These are phyloP conservation scores for Monascus purpureus DNA, from an alignment of 495 filamentous ascomycete genomes.

Conservation along the genomic window DNA sequence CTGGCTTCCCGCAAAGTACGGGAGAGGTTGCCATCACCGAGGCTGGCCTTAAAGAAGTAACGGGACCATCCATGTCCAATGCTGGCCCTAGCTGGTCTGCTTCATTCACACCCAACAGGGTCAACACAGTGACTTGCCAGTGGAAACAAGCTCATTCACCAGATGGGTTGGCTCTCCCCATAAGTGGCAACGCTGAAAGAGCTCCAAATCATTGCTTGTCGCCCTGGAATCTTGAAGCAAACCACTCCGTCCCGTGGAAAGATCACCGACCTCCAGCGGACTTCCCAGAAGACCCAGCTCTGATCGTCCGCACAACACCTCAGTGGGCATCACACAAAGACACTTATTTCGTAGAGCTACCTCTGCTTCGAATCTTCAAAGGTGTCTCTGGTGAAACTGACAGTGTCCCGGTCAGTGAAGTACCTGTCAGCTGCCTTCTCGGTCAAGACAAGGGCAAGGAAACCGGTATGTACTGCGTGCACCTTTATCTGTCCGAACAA, in stretches of 20 bases:
- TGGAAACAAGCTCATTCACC: not conserved
- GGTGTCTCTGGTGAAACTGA: too few relatives aligned
- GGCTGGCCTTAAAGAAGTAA: not conserved
- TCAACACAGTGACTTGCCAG: not conserved
- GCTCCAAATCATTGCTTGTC: not conserved
- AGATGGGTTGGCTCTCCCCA: not conserved
- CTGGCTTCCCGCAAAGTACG: too few relatives aligned
- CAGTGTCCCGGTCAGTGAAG: too few relatives aligned
- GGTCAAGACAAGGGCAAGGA: too few relatives aligned
- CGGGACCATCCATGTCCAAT: not conserved
- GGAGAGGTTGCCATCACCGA: too few relatives aligned
- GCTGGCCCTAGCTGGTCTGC: not conserved
- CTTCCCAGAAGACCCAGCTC: not conserved
- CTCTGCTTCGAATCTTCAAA: too few relatives aligned
- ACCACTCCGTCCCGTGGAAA: not conserved
- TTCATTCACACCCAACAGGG: not conserved
- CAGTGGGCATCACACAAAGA: too few relatives aligned
- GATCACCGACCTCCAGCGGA: not conserved
- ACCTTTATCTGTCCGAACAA: too few relatives aligned
- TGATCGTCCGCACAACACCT: too few relatives aligned
- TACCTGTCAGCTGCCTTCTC: too few relatives aligned
- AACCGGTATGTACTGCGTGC: too few relatives aligned
- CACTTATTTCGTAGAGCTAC: too few relatives aligned
- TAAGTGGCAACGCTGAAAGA: not conserved
- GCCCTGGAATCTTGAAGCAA: not conserved